These are phyloP conservation scores for Geosmithia putterillii DNA, from an alignment of 2,329 filamentous ascomycete species.

Conservation along the genomic window DNA sequence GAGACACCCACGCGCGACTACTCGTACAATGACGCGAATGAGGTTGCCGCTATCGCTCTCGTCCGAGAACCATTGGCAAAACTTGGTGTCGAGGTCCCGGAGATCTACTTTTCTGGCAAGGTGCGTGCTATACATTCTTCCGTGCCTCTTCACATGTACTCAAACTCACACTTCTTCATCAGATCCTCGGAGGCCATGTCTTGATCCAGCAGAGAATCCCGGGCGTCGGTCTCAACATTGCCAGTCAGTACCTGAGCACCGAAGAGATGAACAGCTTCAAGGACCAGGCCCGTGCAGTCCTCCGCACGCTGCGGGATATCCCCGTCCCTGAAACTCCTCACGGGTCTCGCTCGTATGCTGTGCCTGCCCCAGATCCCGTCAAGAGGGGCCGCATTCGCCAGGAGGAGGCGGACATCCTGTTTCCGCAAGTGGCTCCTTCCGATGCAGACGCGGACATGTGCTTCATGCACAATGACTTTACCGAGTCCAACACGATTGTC, in stretches of 20 bases:
- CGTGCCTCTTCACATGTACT: neutral
- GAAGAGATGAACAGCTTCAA: constrained; percentile 19
- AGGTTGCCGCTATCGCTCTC: constrained; percentile 18
- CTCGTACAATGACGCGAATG: constrained; percentile 27
- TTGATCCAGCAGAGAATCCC: constrained; percentile 24
- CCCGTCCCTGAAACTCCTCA: constrained; percentile 4
- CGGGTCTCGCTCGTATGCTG: constrained; percentile 10
- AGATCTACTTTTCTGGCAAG: constrained; percentile 25
- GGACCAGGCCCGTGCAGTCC: constrained; percentile 18
- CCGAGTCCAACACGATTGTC: constrained; percentile 22
- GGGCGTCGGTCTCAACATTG: constrained; percentile 20
- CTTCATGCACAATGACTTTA: constrained; percentile 27
- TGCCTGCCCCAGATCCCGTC: constrained; percentile 8
- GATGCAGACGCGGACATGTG: constrained; percentile 12
- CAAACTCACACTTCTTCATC: no score
- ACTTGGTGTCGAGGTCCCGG: constrained; percentile 15
- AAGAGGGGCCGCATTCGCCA: constrained; percentile 13
- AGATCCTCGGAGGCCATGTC: constrained; percentile 22
- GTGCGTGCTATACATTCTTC: constrained; percentile 7
- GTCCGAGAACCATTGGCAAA: constrained; percentile 13
- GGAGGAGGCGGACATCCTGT: constrained; percentile 19
- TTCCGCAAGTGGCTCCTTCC: constrained; percentile 5
- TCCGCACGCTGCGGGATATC: constrained; percentile 14
- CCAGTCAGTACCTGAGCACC: constrained; percentile 20
- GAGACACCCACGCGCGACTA: constrained; percentile 13